Evolutionary conservation across 208 protist genomes (phyloP).

Genomic region (Endotrypanum monterogeii): DNA sequence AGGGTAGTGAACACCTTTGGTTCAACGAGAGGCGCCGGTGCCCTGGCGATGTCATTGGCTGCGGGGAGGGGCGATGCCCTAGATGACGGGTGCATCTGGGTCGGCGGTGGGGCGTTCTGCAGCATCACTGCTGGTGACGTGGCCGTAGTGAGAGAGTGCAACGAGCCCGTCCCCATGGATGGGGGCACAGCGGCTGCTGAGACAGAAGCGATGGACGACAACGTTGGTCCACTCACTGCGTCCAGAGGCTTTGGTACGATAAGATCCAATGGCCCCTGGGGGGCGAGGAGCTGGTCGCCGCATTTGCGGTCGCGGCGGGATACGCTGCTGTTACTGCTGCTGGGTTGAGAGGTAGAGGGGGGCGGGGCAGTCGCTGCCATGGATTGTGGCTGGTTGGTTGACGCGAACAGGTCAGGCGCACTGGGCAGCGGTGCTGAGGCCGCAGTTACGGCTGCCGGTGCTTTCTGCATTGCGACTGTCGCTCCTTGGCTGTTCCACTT

Average conservation of each 20-base stretch:
- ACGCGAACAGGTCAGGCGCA: background rate
- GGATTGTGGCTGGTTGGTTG: slow-evolving; percentile 1
- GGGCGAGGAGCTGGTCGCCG: background rate
- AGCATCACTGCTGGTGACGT: slow-evolving; percentile 23
- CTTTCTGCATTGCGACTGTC: slow-evolving; percentile 14
- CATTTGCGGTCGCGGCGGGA: background rate
- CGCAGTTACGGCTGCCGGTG: background rate
- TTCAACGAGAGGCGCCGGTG: slow-evolving; percentile 20
- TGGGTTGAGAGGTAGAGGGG: background rate
- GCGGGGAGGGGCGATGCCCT: background rate
- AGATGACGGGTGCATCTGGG: slow-evolving; percentile 19
- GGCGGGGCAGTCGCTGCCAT: background rate
- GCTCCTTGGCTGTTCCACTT: slow-evolving; percentile 9
- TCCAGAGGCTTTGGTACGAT: background rate
- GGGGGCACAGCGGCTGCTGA: background rate
- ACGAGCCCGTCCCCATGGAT: slow-evolving; percentile 16
- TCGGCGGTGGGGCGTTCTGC: slow-evolving; percentile 21
- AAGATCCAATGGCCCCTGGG: background rate
- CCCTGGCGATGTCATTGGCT: background rate
- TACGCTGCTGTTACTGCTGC: background rate
- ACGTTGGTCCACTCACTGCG: background rate
- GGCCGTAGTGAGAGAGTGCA: slow-evolving; percentile 19
- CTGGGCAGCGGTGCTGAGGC: background rate
- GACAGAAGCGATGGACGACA: background rate
- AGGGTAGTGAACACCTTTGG: slow-evolving; percentile 56